Evolutionary conservation across 495 filamentous ascomycete species (phyloP).

Genomic region (Xylaria scruposa): DNA sequence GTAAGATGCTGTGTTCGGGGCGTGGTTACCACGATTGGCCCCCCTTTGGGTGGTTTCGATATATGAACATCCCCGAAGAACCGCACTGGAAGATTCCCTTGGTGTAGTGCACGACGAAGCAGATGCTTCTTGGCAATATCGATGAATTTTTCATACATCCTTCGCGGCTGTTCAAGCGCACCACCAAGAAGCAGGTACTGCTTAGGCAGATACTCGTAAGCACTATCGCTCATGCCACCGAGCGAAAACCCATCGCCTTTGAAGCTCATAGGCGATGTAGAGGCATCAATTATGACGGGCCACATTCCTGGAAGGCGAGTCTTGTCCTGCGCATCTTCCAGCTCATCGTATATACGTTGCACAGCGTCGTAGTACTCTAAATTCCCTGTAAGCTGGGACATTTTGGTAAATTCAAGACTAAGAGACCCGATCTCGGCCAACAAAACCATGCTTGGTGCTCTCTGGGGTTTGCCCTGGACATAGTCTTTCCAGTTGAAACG

Average conservation of each 20-base stretch:
- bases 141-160: conserved; percentile 76
- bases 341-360: conserved; percentile 76
- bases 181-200: conserved; percentile 75
- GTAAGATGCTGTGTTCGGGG: conserved; percentile 52
- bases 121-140: conserved; percentile 72
- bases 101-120: conserved; percentile 67
- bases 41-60: conserved; percentile 27
- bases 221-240: conserved; percentile 80
- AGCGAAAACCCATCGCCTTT: conserved; percentile 61
- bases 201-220: conserved; percentile 86
- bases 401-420: conserved; percentile 80
- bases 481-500: conserved; percentile 70
- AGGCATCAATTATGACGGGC: conserved; percentile 73
- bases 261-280: conserved; percentile 59
- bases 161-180: conserved; percentile 71
- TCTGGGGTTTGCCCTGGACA: conserved; percentile 35
- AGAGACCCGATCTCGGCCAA: conserved; percentile 76
- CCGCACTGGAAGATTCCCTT: conserved; percentile 68
- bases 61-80: conserved; percentile 61
- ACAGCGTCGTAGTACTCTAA: conserved; percentile 87
- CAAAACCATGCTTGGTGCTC: conserved; percentile 53
- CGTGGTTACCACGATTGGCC: conserved; percentile 32
- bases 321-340: conserved; percentile 68
- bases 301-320: conserved; percentile 81
- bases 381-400: conserved; percentile 81